Evolutionary conservation across 2,329 filamentous ascomycete species (phyloP).

Genomic region (Claviceps maximensis): DNA sequence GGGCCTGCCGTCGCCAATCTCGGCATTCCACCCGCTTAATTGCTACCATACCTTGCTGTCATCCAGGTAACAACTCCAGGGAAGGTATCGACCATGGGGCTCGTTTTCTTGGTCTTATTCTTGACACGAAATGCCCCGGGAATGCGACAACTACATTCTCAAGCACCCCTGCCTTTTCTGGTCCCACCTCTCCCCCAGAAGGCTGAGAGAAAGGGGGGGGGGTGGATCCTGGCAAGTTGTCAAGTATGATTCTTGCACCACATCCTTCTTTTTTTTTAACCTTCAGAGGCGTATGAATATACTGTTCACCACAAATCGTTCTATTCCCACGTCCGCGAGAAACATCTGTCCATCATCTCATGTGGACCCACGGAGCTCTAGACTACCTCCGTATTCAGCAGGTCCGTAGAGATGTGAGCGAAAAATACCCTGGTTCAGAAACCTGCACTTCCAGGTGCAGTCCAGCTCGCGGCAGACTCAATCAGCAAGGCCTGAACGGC

Average conservation of each 20-base stretch:
- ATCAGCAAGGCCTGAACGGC: slow-evolving; percentile 1
- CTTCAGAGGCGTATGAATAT: slow-evolving; percentile 1
- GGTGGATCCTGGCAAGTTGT: not conserved
- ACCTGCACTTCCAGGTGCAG: not conserved
- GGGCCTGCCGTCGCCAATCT: not conserved
- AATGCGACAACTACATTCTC: slow-evolving; percentile 5
- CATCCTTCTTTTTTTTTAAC: not conserved
- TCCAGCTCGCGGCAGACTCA: not conserved
- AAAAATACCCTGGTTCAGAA: slow-evolving; percentile 4
- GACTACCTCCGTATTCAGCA: slow-evolving; percentile 2
- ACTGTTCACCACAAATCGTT: not conserved
- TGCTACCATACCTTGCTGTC: not conserved
- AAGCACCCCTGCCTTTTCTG: slow-evolving; percentile 1
- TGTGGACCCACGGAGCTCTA: slow-evolving; percentile 5
- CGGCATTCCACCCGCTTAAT: slow-evolving; percentile 2
- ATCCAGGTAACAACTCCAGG: not conserved
- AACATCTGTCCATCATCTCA: slow-evolving; percentile 2
- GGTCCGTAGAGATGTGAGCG: not conserved
- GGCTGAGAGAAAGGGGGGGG: not conserved
- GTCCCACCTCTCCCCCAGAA: not conserved
- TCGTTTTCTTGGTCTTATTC: slow-evolving; percentile 1
- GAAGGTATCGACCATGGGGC: not conserved
- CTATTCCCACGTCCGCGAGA: slow-evolving; percentile 5
- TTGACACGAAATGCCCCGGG: slow-evolving; percentile 1
- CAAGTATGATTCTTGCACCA: not conserved